These are phyloP conservation scores for Closterium sp. DNA, from an alignment of 139 green algal genomes.

Conservation along the genomic window DNA sequence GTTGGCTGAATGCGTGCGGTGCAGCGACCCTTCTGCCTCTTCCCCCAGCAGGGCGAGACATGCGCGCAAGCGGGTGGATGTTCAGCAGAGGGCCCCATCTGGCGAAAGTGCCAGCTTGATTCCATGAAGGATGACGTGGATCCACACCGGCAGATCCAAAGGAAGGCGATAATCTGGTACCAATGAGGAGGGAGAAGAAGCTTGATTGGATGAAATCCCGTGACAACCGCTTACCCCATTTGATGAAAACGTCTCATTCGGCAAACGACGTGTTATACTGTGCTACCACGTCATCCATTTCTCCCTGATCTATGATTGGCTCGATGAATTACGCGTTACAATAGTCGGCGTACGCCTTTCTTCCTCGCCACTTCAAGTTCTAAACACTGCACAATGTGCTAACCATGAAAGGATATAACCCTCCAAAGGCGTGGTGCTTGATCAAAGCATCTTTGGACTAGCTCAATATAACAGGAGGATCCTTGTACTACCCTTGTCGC, in stretches of 20 bases:
- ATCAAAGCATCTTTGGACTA: background rate
- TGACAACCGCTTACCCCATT: background rate
- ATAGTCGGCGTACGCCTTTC: background rate
- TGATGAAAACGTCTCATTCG: background rate
- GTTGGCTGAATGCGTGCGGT: too few relatives aligned
- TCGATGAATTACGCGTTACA: background rate
- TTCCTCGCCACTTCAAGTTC: too few relatives aligned
- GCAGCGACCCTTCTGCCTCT: background rate
- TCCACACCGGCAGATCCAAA: background rate
- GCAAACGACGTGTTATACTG: background rate
- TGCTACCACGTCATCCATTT: background rate
- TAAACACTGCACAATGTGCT: too few relatives aligned
- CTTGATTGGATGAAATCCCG: too few relatives aligned
- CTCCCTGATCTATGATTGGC: too few relatives aligned
- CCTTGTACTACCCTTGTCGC: too few relatives aligned
- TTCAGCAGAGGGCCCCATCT: background rate
- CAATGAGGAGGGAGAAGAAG: background rate
- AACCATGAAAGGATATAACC: too few relatives aligned
- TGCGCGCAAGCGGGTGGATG: too few relatives aligned
- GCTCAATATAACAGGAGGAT: background rate
- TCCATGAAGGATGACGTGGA: background rate
- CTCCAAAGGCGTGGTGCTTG: too few relatives aligned
- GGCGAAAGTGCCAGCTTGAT: background rate
- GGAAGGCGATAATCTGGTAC: background rate
- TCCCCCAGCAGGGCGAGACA: background rate